phyloP scores from a whole-genome alignment of 2,329 filamentous ascomycete species.

The Ceratocystis smalleyi region DNA sequence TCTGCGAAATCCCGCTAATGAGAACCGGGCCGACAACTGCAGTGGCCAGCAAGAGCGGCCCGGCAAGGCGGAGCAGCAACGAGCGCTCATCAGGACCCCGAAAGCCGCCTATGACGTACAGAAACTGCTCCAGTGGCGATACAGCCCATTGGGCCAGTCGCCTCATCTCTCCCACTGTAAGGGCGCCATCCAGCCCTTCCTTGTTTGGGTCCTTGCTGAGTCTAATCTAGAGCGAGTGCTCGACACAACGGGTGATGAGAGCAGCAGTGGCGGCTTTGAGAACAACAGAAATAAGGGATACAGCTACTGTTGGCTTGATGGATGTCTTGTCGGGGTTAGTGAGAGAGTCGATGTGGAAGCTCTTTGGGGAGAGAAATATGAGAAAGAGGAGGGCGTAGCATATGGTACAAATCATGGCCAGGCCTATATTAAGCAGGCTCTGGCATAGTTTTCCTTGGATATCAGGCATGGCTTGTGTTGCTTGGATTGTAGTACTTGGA shows the following conservation, averaged over 20 bases:
- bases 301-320: background rate
- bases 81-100: background rate
- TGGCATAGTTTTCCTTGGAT: background rate
- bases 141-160: background rate
- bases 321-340: background rate
- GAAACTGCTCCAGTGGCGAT: background rate
- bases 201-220: background rate
- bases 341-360: background rate
- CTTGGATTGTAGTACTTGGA: background rate
- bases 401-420: background rate
- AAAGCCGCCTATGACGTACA: background rate
- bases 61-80: background rate
- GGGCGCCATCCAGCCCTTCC: background rate
- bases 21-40: background rate
- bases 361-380: background rate
- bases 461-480: background rate
- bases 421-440: background rate
- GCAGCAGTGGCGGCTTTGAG: background rate
- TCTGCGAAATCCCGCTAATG: background rate
- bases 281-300: background rate
- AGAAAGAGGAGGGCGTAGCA: background rate
- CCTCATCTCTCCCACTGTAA: background rate
- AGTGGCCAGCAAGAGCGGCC: background rate
- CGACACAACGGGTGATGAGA: background rate
- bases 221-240: background rate